Evolutionary conservation across 2,329 filamentous ascomycete species (phyloP), one percentile per base, ranked within the genome.

Genomic region (Meredithiella fracta): DNA sequence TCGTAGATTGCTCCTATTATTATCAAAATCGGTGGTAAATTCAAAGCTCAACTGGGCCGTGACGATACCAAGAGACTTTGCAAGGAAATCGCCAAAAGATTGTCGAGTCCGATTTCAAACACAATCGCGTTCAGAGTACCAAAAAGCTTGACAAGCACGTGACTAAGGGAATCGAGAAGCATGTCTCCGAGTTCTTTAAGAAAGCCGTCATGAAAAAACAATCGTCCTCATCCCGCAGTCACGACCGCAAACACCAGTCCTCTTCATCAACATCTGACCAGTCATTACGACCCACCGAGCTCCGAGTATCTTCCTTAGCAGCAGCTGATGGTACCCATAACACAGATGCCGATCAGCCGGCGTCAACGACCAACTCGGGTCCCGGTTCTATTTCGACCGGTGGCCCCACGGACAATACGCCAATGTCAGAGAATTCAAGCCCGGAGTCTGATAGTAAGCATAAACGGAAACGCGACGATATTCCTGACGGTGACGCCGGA

Each of bases 91-190:
- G 82, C 82, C 57, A 95, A 95, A 94, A 91, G 67, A 77, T 97
- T 14, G 90, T 95, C 20, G 80, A 86, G 17, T 92, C 88, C 0
- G 91, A 97, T 67, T 96, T 86, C 70, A 94, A 94, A 67, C 85
- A 91, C 64, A 80, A 82, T 51, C 83, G 88, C n/a, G 89, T 96
- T 8, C 77, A 80, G 49, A 83, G 96, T 64, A 91, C 89, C 0
- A 86, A 80, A 11, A 65, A 66, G n/a, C 63, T 66, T 83, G 96
- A 61, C 78, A 77, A 26, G 78, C 85, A 37, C 90, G 87, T 65
- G 86, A 92, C 63, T 78, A 83, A 62, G 83, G 87, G 89, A 60
- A 79, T 96, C 58, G 94, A 87, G 69, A 82, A 79, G 57, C 88
- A 85, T 64, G 88, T 90, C 58, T 83, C 85, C 60, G 83, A 89